Evolutionary conservation across 306 rosid genomes (phyloP), one percentile per base, ranked within the genome.

Genomic region (Cucumis melo): DNA sequence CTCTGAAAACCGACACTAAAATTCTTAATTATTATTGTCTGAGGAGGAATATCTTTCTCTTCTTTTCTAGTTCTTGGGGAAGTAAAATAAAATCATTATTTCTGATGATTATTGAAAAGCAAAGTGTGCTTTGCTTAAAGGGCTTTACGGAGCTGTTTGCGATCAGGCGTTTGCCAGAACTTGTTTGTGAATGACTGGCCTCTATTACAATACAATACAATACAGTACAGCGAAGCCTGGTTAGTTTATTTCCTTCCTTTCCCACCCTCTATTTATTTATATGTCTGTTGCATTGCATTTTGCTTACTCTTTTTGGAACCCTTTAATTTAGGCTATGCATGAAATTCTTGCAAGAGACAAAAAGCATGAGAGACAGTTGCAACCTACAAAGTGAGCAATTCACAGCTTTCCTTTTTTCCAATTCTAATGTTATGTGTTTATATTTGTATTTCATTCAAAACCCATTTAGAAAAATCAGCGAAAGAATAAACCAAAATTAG

Each of bases 331-430:
- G 92, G 90, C 92, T 90, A 85, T 84, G 88, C 96, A 88, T 90
- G 92, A 90, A 87, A 85, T 87, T 86, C 89, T 88, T 90, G 96
- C 87, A 62, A 83, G 86, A 86, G 93, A 89, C 96, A 85, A 89
- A 88, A 89, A 84, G 90, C 91, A 86, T 78, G 93, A 83, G 93
- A 86, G 84, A 79, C 84, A 86, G 93, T 87, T 86, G 77, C 56
- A 61, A 81, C 64, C 80, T 78, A 81, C 93, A 83, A 79, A 85
- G 90, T 84, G 97, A 88, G 88, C 71, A 50, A 29, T 32, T 29
- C 17, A 21, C 5, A 73, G 29, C 61, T 51, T 51, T 73, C 77
- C 29, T 51, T 46, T 46, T 72, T 73, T 73, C 61, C 77, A 16
- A 32, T 50, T 29, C 19, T 48, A 10, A 32, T 51, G 57, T 24